Percentiles rank a stretch among this genome's conserved stretches.
Evolutionary conservation across 257 asterid genomes (phyloP).

Genomic region (Eustoma russellianum): DNA sequence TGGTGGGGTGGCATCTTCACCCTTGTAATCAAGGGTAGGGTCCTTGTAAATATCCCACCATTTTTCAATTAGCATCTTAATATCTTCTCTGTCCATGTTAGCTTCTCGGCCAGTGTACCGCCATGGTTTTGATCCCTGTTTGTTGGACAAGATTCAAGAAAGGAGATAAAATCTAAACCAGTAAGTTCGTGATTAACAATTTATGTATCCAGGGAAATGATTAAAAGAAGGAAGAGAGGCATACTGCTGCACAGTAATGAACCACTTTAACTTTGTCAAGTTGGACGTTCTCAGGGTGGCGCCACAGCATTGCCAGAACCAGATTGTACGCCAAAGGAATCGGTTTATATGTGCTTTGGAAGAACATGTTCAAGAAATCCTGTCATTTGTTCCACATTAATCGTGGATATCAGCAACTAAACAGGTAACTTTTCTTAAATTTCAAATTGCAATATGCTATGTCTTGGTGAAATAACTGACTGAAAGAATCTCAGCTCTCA

Average conservation of each 20-base stretch:
- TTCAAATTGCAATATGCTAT: no score
- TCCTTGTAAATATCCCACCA: conserved; percentile 64
- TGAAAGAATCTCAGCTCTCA: no score
- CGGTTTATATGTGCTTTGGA: conserved; percentile 44
- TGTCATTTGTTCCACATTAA: conserved; percentile 10
- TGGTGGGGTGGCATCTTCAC: conserved; percentile 18
- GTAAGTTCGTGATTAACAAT: neutral
- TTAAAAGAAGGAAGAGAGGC: neutral
- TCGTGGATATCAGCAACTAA: neutral
- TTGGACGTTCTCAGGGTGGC: conserved; percentile 56
- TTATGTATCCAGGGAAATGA: neutral
- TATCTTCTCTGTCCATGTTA: conserved; percentile 61
- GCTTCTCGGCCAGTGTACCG: conserved; percentile 53
- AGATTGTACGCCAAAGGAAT: conserved; percentile 53
- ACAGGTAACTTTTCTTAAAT: no score
- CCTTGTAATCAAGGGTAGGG: conserved; percentile 43
- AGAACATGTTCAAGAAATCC: conserved; percentile 66
- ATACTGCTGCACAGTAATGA: conserved; percentile 66
- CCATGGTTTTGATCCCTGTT: conserved; percentile 64
- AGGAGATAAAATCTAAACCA: neutral
- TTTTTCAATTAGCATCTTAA: conserved; percentile 46
- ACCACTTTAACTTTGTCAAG: conserved; percentile 62
- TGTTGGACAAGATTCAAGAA: neutral
- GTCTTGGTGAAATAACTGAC: no score
- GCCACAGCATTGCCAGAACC: conserved; percentile 69